These are phyloP conservation scores for Eucalyptus coolabah DNA, from an alignment of 345 rosid species.

Conservation along the genomic window DNA sequence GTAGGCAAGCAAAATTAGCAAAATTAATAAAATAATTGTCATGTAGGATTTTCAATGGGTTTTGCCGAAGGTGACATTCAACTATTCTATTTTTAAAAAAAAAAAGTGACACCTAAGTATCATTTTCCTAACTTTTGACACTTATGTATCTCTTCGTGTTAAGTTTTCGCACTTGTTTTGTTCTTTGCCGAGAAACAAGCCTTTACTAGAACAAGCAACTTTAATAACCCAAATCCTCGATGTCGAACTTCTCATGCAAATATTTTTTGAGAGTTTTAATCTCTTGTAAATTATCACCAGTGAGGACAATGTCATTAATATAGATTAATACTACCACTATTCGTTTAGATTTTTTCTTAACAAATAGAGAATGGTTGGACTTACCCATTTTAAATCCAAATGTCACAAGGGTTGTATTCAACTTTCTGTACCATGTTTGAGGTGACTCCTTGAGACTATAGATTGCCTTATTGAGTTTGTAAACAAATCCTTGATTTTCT, in stretches of 20 bases:
- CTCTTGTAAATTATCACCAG: too few species aligned
- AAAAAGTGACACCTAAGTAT: too few species aligned
- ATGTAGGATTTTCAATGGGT: too few species aligned
- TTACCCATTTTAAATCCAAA: background rate
- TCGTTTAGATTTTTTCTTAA: too few species aligned
- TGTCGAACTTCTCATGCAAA: background rate
- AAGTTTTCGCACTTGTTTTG: too few species aligned
- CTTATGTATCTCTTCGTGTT: accelerated
- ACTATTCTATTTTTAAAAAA: accelerated
- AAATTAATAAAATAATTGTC: too few species aligned
- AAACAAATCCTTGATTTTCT: too few species aligned
- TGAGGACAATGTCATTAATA: background rate
- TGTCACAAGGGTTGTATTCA: background rate
- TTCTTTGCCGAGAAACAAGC: background rate
- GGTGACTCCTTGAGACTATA: background rate
- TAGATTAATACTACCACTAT: too few species aligned
- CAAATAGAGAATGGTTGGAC: background rate
- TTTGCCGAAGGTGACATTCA: accelerated
- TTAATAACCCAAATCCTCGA: background rate
- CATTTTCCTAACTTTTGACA: accelerated
- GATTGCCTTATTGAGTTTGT: background rate
- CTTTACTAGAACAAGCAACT: background rate
- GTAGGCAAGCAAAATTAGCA: too few species aligned
- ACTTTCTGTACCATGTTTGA: background rate
- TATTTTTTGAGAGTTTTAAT: too few species aligned